Conservation (phyloP, 73 alveolate species). For the Tetrahymena elliotti region DNA sequence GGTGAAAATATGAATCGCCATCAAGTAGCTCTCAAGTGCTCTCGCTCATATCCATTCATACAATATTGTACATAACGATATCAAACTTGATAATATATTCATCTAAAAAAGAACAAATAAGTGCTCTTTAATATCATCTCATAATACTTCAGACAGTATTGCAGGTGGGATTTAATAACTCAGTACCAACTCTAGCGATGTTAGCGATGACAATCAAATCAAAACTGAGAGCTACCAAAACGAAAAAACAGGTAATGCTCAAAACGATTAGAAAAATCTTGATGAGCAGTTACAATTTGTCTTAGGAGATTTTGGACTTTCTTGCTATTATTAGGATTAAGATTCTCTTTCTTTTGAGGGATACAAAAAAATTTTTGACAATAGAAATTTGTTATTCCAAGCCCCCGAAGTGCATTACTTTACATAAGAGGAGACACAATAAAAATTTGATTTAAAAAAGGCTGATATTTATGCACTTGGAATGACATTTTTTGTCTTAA, state of each 20-base stretch:
- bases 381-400: neutral
- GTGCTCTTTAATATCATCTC: neutral
- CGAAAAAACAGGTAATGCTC: neutral
- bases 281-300: neutral
- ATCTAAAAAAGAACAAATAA: neutral
- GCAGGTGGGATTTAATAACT: neutral
- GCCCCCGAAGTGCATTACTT: neutral
- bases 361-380: neutral
- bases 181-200: neutral
- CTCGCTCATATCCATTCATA: neutral
- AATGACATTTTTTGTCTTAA: neutral
- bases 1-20: neutral
- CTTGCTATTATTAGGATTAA: neutral
- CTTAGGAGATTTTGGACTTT: neutral
- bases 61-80: neutral
- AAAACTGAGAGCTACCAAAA: neutral
- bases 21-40: neutral
- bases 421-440: neutral
- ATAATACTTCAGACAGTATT: neutral
- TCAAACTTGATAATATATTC: neutral
- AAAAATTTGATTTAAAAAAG: neutral
- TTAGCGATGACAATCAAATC: neutral
- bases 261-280: neutral
- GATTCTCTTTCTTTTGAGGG: neutral
- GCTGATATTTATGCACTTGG: neutral